These are phyloP conservation scores for Hypoxylon sp. DNA, from an alignment of 2,329 filamentous ascomycete species.

Conservation along the genomic window DNA sequence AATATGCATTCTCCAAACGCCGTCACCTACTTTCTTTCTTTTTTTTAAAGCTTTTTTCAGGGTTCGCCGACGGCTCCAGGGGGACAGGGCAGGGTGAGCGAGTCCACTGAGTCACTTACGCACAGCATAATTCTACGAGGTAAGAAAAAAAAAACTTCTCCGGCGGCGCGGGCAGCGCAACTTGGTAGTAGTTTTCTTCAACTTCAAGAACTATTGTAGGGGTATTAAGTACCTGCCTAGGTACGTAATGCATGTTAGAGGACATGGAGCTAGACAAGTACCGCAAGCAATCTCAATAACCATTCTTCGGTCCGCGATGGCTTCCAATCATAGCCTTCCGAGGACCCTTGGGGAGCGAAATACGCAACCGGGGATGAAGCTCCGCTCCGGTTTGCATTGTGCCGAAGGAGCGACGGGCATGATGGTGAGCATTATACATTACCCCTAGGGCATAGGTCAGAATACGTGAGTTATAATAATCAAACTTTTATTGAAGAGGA, in stretches of 20 bases:
- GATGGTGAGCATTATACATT: slow-evolving; percentile 7
- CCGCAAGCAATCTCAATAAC: slow-evolving; percentile 5
- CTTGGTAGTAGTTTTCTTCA: background rate
- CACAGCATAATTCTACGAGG: slow-evolving; percentile 16
- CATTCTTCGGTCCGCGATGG: slow-evolving; percentile 3
- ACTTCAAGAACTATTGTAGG: background rate
- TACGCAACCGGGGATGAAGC: slow-evolving; percentile 3
- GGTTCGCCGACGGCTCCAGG: background rate
- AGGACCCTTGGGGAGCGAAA: background rate
- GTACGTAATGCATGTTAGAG: background rate
- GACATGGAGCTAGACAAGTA: background rate
- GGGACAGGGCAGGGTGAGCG: background rate
- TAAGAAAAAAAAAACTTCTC: slow-evolving; percentile 5
- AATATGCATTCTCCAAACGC: slow-evolving; percentile 13
- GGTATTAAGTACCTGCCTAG: background rate
- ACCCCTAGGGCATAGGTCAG: background rate
- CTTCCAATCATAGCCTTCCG: slow-evolving; percentile 14
- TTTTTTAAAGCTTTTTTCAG: slow-evolving; percentile 9
- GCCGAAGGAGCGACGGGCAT: slow-evolving; percentile 21
- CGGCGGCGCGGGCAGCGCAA: slow-evolving; percentile 25
- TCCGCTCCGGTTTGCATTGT: slow-evolving; percentile 2
- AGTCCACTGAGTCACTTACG: slow-evolving; percentile 22
- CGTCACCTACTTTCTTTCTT: background rate
- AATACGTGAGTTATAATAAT: slow-evolving; percentile 11
- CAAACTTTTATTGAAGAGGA: background rate